phyloP scores from a whole-genome alignment of 1,284 basidiomycete genomes.

The Ganoderma leucocontextum region DNA sequence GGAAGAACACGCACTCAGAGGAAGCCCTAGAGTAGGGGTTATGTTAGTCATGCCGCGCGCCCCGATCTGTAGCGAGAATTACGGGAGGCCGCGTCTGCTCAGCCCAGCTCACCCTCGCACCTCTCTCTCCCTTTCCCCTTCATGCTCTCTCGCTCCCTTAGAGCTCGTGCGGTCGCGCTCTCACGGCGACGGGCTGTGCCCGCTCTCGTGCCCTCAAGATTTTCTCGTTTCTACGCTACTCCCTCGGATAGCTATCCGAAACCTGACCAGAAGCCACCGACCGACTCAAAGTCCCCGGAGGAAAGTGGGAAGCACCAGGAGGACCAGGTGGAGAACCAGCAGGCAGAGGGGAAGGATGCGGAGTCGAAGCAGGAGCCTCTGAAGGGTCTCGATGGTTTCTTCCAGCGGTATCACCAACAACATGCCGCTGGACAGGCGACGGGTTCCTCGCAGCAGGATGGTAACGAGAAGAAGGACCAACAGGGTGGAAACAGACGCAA shows the following conservation, averaged over 20 bases:
- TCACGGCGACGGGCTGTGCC: slow-evolving; percentile 44
- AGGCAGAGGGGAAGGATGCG: slow-evolving; percentile 51
- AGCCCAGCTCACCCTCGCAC: slow-evolving; percentile 25
- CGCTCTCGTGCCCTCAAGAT: slow-evolving; percentile 42
- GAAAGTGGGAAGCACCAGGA: slow-evolving; percentile 39
- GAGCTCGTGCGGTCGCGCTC: slow-evolving; percentile 47
- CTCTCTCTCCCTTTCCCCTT: slow-evolving; percentile 26
- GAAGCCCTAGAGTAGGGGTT: slow-evolving; percentile 34
- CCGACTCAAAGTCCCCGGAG: slow-evolving; percentile 40
- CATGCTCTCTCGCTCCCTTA: slow-evolving; percentile 53
- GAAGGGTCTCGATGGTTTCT: slow-evolving; percentile 80
- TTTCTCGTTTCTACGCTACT: slow-evolving; percentile 51
- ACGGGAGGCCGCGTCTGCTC: slow-evolving; percentile 12
- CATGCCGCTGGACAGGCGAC: slow-evolving; percentile 43
- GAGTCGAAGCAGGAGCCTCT: slow-evolving; percentile 45
- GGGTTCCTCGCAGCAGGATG: slow-evolving; percentile 14
- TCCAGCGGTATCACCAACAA: slow-evolving; percentile 75
- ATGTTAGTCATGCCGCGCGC: slow-evolving; percentile 37
- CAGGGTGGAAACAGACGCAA: slow-evolving; percentile 43
- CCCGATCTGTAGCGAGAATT: slow-evolving; percentile 18
- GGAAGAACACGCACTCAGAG: slow-evolving; percentile 4
- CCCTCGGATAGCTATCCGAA: slow-evolving; percentile 47
- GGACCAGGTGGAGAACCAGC: slow-evolving; percentile 38
- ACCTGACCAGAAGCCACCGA: slow-evolving; percentile 39
- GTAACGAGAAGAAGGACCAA: slow-evolving; percentile 25